Conservation (phyloP, 345 rosid genomes). For the Combretum micranthum region DNA sequence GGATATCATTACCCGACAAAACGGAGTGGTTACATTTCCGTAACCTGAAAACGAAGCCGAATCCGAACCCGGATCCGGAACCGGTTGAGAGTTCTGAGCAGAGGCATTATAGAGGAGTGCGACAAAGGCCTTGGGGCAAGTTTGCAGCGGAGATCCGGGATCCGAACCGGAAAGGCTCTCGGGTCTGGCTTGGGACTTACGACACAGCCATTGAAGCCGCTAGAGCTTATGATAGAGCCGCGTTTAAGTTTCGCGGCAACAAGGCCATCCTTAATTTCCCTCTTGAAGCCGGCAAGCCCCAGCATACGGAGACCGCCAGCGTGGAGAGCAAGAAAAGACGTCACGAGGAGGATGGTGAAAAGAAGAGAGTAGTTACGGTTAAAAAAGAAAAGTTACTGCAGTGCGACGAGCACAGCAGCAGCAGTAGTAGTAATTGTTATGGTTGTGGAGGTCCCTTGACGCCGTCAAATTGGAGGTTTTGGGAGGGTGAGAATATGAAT, state of each 20-base stretch:
- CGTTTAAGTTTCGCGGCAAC: constrained; percentile 62
- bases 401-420: constrained; percentile 4
- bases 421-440: not conserved
- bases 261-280: constrained; percentile 83
- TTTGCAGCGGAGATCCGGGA: constrained; percentile 92
- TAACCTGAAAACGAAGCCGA: not conserved
- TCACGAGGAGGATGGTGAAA: constrained; percentile 25
- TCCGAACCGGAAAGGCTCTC: constrained; percentile 56
- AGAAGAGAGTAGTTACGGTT: constrained; percentile 7
- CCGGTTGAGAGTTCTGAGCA: constrained; percentile 4
- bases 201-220: constrained; percentile 68
- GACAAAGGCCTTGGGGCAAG: constrained; percentile 85
- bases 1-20: constrained; percentile 36
- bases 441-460: constrained; percentile 15
- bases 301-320: constrained; percentile 4
- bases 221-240: constrained; percentile 72
- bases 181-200: constrained; percentile 80
- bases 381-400: too few relatives aligned
- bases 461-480: constrained; percentile 35
- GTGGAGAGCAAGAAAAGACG: constrained; percentile 32
- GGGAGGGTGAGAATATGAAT: constrained; percentile 16
- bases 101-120: constrained; percentile 74
- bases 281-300: constrained; percentile 42
- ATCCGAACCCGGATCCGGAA: constrained; percentile 12
- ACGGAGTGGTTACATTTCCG: constrained; percentile 42